Evolutionary conservation across 306 rosid genomes (phyloP), one percentile per base, ranked within the genome.

Genomic region (Alnus rubra): DNA sequence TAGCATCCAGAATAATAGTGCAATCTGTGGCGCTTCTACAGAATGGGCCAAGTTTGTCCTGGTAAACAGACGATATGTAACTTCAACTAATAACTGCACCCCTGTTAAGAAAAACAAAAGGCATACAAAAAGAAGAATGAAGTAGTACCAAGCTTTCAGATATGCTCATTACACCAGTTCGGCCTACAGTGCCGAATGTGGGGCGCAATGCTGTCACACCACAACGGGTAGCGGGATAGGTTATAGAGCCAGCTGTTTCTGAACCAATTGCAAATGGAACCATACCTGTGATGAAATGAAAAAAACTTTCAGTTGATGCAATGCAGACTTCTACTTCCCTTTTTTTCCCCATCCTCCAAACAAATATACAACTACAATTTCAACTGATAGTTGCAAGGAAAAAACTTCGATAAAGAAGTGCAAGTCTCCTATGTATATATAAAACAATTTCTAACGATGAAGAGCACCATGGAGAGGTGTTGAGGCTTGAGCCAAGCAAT

Each of bases 181-280:
- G 90, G 68, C 93, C 98, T 47, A 91, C 88, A 7, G 82, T 71
- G 8, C 94, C 96, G 69, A 93, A 93, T 19, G 92, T 90, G 59
- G 97, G 97, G 9, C 90, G 90, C 78, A 90, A 70, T 11, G 96
- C 95, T 0, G 91, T 90, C 80, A 87, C 91, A 0, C 98, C 97
- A 81, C 97, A 91, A 19, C 90, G 86, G 75, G 97, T 80, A 42
- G 95, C 90, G 0, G 92, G 97, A 50, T 73, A 86, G 50, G 92
- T 88, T 37, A 93, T 88, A 68, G 96, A 93, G 75, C 97, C 98
- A 72, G 88, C 85, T 50, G 91, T 91, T 81, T 91, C 96, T 1
- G 96, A 86, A 78, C 96, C 93, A 85, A 91, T 82, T 82, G 96
- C 91, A 76, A 92, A 93, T 54, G 96, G 92, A 79, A 94, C 94